Evolutionary conservation across 805 yeast species (phyloP).

Genomic region (Candida oleophila): DNA sequence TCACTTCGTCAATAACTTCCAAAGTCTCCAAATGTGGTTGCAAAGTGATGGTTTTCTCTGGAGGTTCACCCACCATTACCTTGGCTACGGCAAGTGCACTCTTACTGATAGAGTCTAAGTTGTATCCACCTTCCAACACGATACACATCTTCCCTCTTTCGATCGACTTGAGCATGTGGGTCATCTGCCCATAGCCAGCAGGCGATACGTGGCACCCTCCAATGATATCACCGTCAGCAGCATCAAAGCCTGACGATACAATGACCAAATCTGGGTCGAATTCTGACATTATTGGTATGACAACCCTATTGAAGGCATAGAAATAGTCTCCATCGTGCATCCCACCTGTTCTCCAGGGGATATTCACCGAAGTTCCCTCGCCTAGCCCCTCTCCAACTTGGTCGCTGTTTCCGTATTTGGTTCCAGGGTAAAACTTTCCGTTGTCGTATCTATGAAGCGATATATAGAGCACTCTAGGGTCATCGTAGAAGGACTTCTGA

Average conservation of each 20-base stretch:
- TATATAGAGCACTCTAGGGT: conserved; percentile 86
- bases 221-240: conserved; percentile 96
- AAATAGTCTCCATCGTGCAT: conserved; percentile 95
- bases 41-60: conserved; percentile 65
- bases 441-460: conserved; percentile 91
- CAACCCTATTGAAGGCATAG: conserved; percentile 81
- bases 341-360: conserved; percentile 92
- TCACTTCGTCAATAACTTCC: conserved; percentile 77
- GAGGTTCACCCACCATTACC: conserved; percentile 92
- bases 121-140: conserved; percentile 95
- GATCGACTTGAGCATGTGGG: conserved; percentile 81
- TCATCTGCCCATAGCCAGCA: conserved; percentile 94
- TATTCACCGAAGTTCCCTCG: conserved; percentile 81
- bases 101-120: conserved; percentile 82
- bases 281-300: conserved; percentile 86
- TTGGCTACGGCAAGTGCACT: conserved; percentile 92
- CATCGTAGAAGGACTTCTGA: conserved; percentile 85
- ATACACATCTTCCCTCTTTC: conserved; percentile 90
- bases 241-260: conserved; percentile 95
- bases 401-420: conserved; percentile 76
- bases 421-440: conserved; percentile 93
- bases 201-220: conserved; percentile 97
- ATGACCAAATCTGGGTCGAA: conserved; percentile 91
- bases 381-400: conserved; percentile 86
- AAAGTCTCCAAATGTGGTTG: conserved; percentile 77